Evolutionary conservation across 2,329 filamentous ascomycete genomes (phyloP), one percentile per base, ranked within the genome.

Genomic region (Pseudophaeomoniella oleicola): DNA sequence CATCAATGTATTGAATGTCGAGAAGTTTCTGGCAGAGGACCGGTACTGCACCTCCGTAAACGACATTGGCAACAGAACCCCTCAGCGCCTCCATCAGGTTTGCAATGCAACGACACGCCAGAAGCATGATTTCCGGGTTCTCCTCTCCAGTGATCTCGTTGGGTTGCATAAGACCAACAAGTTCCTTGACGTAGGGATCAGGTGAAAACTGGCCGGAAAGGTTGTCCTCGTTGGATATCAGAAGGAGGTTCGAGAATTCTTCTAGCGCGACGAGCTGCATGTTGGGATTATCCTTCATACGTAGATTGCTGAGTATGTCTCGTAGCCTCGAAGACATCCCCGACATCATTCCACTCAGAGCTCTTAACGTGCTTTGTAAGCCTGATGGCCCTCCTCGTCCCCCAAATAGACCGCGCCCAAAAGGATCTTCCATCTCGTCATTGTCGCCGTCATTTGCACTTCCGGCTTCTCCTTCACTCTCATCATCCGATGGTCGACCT

Each of bases 61-160:
- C 90, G 11, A 98, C 86, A 54, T 93, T 94, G 10, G 86, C 83
- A 34, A 90, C 90, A 39, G 88, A 88, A 19, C 85, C 79, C 14
- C 90, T 87, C 18, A 98, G 65, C 16, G 88, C 92, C 57, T 98
- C 90, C 90, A 98, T 98, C 38, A 98, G 60, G 55, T 98, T 96
- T 41, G 90, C 90, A 49, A 98, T 72, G 57, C 85, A 96, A 41
- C 92, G 81, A 54, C 90, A 98, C 14, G 90, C 88, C 41, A 96
- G 69, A 10, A 98, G 76, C 88, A 96, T 96, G 42, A 96, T 84
- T 57, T 98, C 90, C 0, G 87, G 83, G 48, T 94, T 94, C 54
- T 92, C 86, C 49, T 93, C 85, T 15, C 77, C 78, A 44, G 83
- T 76, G 32, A 50, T 40, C 39, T 92, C 85, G 52, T 83, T 84